Conservation (phyloP, 2,329 filamentous ascomycete species). For the Curvularia verruculosa region DNA sequence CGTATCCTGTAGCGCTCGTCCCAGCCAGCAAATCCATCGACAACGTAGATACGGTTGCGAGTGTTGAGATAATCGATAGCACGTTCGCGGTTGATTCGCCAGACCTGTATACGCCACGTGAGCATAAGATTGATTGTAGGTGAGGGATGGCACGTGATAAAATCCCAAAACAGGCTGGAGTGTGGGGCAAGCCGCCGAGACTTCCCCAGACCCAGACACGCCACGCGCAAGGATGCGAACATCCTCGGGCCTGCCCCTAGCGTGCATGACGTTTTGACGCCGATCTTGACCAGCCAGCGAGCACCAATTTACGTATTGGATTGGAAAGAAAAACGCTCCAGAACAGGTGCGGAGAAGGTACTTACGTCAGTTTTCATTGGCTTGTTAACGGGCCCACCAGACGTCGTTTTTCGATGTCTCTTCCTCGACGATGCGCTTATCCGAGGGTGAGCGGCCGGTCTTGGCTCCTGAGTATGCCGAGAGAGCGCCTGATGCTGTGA, state of each 20-base stretch:
- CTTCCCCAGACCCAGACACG: constrained; percentile 33
- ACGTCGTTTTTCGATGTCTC: constrained; percentile 85
- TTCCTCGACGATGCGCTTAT: constrained; percentile 98
- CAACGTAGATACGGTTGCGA: constrained; percentile 95
- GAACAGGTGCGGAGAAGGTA: constrained; percentile 13
- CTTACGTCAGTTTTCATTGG: constrained; percentile 96
- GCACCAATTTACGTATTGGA: constrained; percentile 17
- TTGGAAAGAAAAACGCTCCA: constrained; percentile 8
- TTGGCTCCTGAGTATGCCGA: constrained; percentile 98
- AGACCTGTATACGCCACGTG: constrained; percentile 70
- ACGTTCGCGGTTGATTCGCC: constrained; percentile 99
- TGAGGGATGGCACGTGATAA: constrained; percentile 33
- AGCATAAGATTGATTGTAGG: constrained; percentile 11
- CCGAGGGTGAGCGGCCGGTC: constrained; percentile 93
- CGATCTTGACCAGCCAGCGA: constrained; percentile 36
- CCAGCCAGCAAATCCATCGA: constrained; percentile 98
- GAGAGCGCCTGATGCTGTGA: constrained; percentile 92
- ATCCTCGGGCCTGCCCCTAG: constrained; percentile 41
- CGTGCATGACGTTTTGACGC: constrained; percentile 45
- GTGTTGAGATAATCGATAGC: constrained; percentile 99
- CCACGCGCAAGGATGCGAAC: constrained; percentile 38
- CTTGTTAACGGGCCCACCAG: constrained; percentile 99
- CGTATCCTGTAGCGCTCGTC: constrained; percentile 97
- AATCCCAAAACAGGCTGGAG: constrained; percentile 23
- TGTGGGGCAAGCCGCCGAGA: constrained; percentile 44